Evolutionary conservation across 306 rosid genomes (phyloP), one percentile per base, ranked within the genome.

Genomic region (Dryas octopetala): DNA sequence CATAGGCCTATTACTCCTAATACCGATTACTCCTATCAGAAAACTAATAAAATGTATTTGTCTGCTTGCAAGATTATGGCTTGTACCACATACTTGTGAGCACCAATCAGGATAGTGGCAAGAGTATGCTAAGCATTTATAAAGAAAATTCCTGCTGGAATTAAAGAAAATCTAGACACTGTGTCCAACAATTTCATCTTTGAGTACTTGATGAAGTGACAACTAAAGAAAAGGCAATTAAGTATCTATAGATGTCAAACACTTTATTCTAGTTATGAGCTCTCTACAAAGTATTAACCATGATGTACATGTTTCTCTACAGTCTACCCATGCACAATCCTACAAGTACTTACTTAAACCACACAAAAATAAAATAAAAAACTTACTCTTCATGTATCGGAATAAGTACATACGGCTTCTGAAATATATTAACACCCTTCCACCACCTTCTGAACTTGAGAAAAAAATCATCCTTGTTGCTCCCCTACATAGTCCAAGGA

Each of bases 361-460:
- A 32, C 47, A 54, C 59, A 17, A 43, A 26, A 61, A 44, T 3
- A 16, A 48, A 38, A 53, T 2, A 65, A 43, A 81, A 63, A 70
- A 76, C 96, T 89, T 85, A 95, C 98, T 85, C 89, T 84, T 91
- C 92, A 17, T 92, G 88, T 51, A 95, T 87, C 4, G 98, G 97
- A 85, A 95, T 88, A 78, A 95, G 90, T 74, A 95, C 73, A 66
- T 91, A 95, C 15, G 96, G 91, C 88, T 95, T 95, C 85, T 91
- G 85, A 82, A 95, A 95, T 80, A 95, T 83, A 85, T 88, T 87
- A 65, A 91, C 90, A 77, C 98, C 97, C 76, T 89, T 95, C 98
- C 98, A 95, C 98, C 98, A 95, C 80, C 97, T 90, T 85, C 97
- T 87, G 78, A 95, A 89, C 91, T 88, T 95, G 76, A 71, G 72